Evolutionary conservation across 208 protist genomes (phyloP).

Genomic region (Leishmania major): DNA sequence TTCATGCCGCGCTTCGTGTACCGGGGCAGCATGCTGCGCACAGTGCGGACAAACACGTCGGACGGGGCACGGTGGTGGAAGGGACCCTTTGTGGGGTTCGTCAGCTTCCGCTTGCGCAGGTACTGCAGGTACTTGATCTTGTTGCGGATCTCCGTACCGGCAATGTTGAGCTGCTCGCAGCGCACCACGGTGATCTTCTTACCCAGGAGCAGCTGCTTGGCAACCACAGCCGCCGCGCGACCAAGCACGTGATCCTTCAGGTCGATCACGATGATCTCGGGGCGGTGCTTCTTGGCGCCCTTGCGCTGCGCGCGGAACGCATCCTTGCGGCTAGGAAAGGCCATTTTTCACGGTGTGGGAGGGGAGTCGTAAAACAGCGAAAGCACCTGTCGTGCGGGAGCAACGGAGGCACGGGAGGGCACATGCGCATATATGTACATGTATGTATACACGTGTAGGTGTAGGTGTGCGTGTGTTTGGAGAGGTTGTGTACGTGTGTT

Average conservation of each 20-base stretch:
- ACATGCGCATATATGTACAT: no score
- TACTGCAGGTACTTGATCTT: constrained; percentile 96
- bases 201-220: constrained; percentile 97
- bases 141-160: constrained; percentile 97
- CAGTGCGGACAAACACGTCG: constrained; percentile 94
- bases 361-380: constrained; percentile 27
- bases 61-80: constrained; percentile 98
- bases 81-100: constrained; percentile 97
- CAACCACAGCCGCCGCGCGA: constrained; percentile 96
- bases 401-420: not conserved
- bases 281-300: constrained; percentile 77
- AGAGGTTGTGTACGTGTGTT: not conserved
- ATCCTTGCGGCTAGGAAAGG: constrained; percentile 46
- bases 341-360: not conserved
- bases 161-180: constrained; percentile 97
- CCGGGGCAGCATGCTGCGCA: constrained; percentile 98
- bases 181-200: constrained; percentile 97
- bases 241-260: constrained; percentile 98
- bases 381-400: constrained; percentile 12
- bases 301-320: constrained; percentile 73
- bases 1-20: constrained; percentile 88
- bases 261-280: constrained; percentile 96
- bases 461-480: no score
- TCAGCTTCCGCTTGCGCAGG: constrained; percentile 96
- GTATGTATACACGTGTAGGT: no score